Evolutionary conservation across 2,329 filamentous ascomycete genomes (phyloP), one percentile per base, ranked within the genome.

Genomic region (Fusarium globosum): DNA sequence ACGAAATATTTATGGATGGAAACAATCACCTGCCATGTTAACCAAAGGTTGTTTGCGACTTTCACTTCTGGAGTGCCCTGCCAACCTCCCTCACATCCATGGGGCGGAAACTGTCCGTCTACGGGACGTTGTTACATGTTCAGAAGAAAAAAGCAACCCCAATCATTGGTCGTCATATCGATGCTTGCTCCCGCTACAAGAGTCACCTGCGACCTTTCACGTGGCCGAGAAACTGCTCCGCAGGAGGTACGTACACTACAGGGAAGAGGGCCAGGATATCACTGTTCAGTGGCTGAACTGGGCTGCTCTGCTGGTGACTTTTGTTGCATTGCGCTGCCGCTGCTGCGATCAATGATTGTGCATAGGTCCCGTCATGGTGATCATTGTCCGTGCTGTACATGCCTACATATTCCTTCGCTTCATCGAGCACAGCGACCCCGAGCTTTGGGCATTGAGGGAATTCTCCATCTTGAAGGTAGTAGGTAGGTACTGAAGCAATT

Each of bases 141-240:
- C 41, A 30, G 39, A 30, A 42, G 64, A 60, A 72, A 57, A 60
- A 66, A 51, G 51, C 26, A 69, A 52, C 18, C 18, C 61, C 56
- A 61, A 43, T 56, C n/a, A 56, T 52, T 53, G 43, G 49, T 43
- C 30, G 18, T 43, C 16, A 23, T 59, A 39, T 33, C 18, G 49
- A 69, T 69, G 26, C 49, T 72, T 57, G 46, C 58, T 61, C 49
- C 46, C 21, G 26, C 42, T 43, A 46, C 36, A 28, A 61, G 55
- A 68, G 69, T 71, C 70, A 72, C 70, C 71, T 73, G 70, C 53
- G 48, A 56, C 61, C 38, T 72, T 60, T 73, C 66, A 73, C 70
- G 70, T 73, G 70, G 66, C 42, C 49, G 45, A 59, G 53, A 69
- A 49, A 55, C 69, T 48, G 49, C 68, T 39, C 56, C 67, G 42